Evolutionary conservation across 306 rosid species (phyloP), one percentile per base, ranked within the genome.

Genomic region (Cajanus cajan): DNA sequence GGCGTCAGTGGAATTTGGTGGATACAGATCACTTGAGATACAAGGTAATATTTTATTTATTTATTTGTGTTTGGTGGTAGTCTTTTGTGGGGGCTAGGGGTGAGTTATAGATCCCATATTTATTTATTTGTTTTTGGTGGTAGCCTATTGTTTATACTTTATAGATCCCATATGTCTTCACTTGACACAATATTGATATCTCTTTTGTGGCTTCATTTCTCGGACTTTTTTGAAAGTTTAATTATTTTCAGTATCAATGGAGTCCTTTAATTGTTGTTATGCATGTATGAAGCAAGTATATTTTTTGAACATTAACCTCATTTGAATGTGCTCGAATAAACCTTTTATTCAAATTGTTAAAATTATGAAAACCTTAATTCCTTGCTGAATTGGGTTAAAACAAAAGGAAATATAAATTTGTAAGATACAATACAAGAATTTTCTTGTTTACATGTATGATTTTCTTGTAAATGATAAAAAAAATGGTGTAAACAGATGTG

Each of bases 1-100:
- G 95, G 82, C 97, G 98, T 70, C 97, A 94, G 67, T 94, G 98
- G 98, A 78, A 90, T 86, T 86, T 94, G 86, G 86, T 84, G 71
- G 97, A 94, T 61, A 77, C 97, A 41, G 92, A 92, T 48, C 97
- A 94, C 83, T 77, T 94, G 87, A 88, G 97, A 89, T 94, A 92
- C 79, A 88, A 88, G 97, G 98, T 94, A 70, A 28, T 50, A 18
- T 50, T 36, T 19, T 28, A 6, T 41, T 67, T n/a, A 7, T 41
- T 52, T 24, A 4, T 50, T 13, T 64, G 19, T 21, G 7, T 69
- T 34, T 21, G 18, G 19, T 33, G 21, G 34, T 75, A 19, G 25
- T 40, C 14, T 69, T 7, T 78, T 8, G 4, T 18, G 41, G 34
- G 10, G 22, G 39, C 9, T 12, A n/a, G 50, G 72, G 36, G 18